Evolutionary conservation across 805 yeast species (phyloP).

Genomic region (Barnettozyma sucrosica): DNA sequence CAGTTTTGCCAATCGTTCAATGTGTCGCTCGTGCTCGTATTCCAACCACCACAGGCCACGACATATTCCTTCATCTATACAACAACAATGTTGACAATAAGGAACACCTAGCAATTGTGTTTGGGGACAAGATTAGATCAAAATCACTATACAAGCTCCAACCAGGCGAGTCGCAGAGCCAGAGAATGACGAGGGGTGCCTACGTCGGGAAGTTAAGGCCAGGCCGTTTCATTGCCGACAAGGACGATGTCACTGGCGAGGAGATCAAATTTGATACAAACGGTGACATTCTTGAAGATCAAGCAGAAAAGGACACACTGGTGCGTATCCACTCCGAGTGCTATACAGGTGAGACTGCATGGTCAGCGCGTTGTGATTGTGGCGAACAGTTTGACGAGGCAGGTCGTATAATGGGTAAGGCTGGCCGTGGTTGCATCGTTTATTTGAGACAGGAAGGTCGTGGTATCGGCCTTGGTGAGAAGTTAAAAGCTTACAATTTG

Average conservation of each 20-base stretch:
- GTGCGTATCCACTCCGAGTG: conserved; percentile 96
- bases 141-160: conserved; percentile 58
- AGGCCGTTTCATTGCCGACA: conserved; percentile 70
- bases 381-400: conserved; percentile 99
- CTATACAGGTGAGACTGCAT: conserved; percentile 98
- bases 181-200: conserved; percentile 98
- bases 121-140: conserved; percentile 87
- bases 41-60: conserved; percentile 94
- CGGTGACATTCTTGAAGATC: conserved; percentile 32
- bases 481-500: conserved; percentile 90
- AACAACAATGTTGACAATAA: conserved; percentile 80
- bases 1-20: conserved; percentile 62
- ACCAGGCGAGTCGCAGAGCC: conserved; percentile 75
- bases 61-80: conserved; percentile 86
- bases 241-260: conserved; percentile 40
- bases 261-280: conserved; percentile 35
- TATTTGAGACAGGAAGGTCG: conserved; percentile 97
- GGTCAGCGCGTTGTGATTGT: conserved; percentile 99
- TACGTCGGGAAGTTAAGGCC: conserved; percentile 87
- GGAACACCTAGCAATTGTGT: conserved; percentile 95
- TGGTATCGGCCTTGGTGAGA: conserved; percentile 98
- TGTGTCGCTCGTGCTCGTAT: conserved; percentile 94
- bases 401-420: conserved; percentile 82
- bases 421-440: conserved; percentile 90
- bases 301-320: conserved; percentile 42